Base-by-base conservation (phyloP, 2,329 filamentous ascomycete species). In the Ilyonectria sp. region DNA sequence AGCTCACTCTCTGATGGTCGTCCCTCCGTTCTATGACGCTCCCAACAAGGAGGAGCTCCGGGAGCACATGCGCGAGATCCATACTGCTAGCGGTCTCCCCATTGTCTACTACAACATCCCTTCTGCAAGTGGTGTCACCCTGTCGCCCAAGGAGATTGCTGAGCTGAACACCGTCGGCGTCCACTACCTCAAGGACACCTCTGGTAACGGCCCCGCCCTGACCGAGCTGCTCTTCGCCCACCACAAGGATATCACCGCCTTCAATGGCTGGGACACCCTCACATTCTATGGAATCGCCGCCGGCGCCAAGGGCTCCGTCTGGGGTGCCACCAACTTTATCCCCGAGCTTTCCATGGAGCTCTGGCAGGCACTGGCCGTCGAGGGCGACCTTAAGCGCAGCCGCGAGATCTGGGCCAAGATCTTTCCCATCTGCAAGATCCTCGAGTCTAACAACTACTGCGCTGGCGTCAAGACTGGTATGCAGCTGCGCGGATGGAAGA, bases 61-160 rank as follows among this genome's bases (percentile, higher is more conserved):
- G 35, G 78, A 84, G 50, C 76, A 86, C 35, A 74, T 86, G 63
- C 63, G 62, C 1, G 85, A 84, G 43, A 80, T 86, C 29, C 78
- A 82, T 62, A 71, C 75, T 8, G 81, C 76, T 0, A 81, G 79
- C 3, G 74, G 78, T 1, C 75, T 86, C 13, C 83, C 84, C 0
- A 84, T 86, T 29, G 78, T 86, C 67, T 87, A 83, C 76, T 87
- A 87, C 76, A 85, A 87, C 66, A 87, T 87, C 52, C 85, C 85
- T 2, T 80, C 82, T 0, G 85, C 85, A 0, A 82, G 77, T 21
- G 84, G 85, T 0, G 58, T 86, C 1, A 82, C 71, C 1, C 77
- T 87, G 2, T 77, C 78, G 0, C 84, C 85, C 0, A 54, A 71
- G 0, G 79, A 86, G 61, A 79, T 87, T 10, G 85, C 84, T 1